phyloP scores from a whole-genome alignment of 768 basidiomycete genomes.

The Saitozyma podzolica region DNA sequence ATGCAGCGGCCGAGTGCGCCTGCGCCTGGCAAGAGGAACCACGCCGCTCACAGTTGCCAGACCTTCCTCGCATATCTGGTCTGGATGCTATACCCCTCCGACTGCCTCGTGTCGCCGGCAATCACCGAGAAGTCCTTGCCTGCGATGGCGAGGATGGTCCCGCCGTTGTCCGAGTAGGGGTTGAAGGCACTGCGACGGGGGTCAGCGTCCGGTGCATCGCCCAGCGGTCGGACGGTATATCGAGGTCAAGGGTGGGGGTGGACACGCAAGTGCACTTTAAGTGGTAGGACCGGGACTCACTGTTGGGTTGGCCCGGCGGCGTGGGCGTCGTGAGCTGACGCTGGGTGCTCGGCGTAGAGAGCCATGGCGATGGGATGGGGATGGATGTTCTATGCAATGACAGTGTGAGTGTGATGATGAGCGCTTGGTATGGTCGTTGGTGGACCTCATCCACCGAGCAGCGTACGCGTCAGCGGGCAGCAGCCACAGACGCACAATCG shows the following conservation, averaged over 20 bases:
- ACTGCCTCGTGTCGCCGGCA: constrained; percentile 94
- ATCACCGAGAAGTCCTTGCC: constrained; percentile 91
- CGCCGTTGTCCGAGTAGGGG: constrained; percentile 90
- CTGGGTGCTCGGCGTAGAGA: constrained; percentile 27
- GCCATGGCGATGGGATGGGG: constrained; percentile 27
- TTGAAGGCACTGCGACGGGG: constrained; percentile 60
- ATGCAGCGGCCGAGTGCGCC: not conserved
- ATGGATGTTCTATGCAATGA: constrained; percentile 4
- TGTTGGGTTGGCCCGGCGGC: constrained; percentile 42
- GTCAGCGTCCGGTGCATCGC: not conserved
- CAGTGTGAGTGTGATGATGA: constrained; percentile 2
- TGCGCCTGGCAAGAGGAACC: constrained; percentile 44
- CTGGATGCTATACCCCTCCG: constrained; percentile 96
- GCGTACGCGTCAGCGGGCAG: constrained; percentile 7
- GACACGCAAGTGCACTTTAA: no score
- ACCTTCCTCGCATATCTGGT: constrained; percentile 96
- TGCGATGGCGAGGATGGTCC: constrained; percentile 87
- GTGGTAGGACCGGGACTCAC: constrained; percentile 17
- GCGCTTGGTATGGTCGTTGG: not conserved
- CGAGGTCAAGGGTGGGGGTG: no score
- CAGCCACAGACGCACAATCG: not conserved
- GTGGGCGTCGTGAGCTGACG: constrained; percentile 17
- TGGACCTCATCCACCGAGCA: not conserved
- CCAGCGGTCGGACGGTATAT: no score
- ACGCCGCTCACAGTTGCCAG: constrained; percentile 69